A percentile compares a stretch with the other conserved stretches of the same genome.
Evolutionary conservation across 768 basidiomycete genomes (phyloP).

Genomic region (Sporobolomyces phaffii): DNA sequence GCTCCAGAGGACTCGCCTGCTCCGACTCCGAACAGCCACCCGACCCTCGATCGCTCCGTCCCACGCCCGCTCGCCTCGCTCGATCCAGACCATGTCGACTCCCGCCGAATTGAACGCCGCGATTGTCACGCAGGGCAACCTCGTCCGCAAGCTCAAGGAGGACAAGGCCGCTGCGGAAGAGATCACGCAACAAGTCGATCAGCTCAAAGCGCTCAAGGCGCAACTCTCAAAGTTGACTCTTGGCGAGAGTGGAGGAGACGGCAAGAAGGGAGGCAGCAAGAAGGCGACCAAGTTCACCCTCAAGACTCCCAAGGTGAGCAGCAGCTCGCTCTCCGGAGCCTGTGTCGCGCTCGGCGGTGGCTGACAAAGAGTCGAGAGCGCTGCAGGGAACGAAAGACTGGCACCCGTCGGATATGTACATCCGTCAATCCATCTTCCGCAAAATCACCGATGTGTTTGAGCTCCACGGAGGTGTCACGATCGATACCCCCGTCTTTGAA

Average conservation of each 20-base stretch:
- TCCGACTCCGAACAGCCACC: background rate
- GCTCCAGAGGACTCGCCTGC: slow-evolving; percentile 4
- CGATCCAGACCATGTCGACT: slow-evolving; percentile 16
- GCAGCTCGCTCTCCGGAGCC: background rate
- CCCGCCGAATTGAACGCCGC: slow-evolving; percentile 29
- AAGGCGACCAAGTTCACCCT: slow-evolving; percentile 55
- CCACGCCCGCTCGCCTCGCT: background rate
- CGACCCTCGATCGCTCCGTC: background rate
- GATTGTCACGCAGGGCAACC: slow-evolving; percentile 28
- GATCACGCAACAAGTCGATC: background rate
- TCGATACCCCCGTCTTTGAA: slow-evolving; percentile 98
- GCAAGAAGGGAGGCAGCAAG: slow-evolving; percentile 50
- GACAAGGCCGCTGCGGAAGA: slow-evolving; percentile 25
- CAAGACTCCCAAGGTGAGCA: slow-evolving; percentile 88
- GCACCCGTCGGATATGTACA: slow-evolving; percentile 83
- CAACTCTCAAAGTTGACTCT: slow-evolving; percentile 48
- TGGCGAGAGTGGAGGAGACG: slow-evolving; percentile 50
- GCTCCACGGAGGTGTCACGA: slow-evolving; percentile 77
- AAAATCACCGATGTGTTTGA: slow-evolving; percentile 83
- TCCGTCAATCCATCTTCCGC: slow-evolving; percentile 80
- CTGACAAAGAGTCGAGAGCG: background rate
- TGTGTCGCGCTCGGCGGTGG: background rate
- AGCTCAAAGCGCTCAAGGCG: slow-evolving; percentile 42
- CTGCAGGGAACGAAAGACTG: slow-evolving; percentile 87
- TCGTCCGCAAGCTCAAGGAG: slow-evolving; percentile 37